phyloP scores from a whole-genome alignment of 2,329 filamentous ascomycete genomes.

The Thelonectria olida region DNA sequence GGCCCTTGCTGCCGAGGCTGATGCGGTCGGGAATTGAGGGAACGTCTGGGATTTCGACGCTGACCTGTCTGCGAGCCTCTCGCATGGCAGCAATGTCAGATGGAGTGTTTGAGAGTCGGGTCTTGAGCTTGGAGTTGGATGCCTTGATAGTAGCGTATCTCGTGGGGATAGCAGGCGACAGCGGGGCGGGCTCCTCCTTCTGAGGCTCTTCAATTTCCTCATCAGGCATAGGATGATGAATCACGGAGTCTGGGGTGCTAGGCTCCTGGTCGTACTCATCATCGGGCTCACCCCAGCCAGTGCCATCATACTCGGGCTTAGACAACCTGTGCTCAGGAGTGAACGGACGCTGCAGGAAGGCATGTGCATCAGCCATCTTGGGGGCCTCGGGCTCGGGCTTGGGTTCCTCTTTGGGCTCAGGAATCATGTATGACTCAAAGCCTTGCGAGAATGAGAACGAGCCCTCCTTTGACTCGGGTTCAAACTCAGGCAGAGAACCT shows the following conservation, averaged over 20 bases:
- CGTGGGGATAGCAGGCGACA: conserved; percentile 77
- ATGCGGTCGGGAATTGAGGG: conserved; percentile 70
- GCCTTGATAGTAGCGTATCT: conserved; percentile 89
- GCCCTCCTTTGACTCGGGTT: conserved; percentile 44
- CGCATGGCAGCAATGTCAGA: conserved; percentile 87
- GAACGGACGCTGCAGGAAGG: conserved; percentile 51
- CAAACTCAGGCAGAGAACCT: conserved; percentile 50
- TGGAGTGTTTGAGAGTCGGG: conserved; percentile 86
- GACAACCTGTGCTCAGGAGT: conserved; percentile 62
- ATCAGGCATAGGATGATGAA: conserved; percentile 73
- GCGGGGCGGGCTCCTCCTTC: conserved; percentile 53
- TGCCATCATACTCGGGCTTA: conserved; percentile 71
- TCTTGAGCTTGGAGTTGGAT: conserved; percentile 86
- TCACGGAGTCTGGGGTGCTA: conserved; percentile 88
- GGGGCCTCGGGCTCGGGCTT: conserved; percentile 34
- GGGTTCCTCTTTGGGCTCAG: conserved; percentile 46
- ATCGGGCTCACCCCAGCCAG: conserved; percentile 66
- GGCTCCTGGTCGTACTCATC: conserved; percentile 67
- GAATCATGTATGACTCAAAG: conserved; percentile 58
- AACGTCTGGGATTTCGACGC: conserved; percentile 71
- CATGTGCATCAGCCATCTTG: conserved; percentile 49
- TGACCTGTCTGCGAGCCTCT: conserved; percentile 85
- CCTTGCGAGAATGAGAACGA: conserved; percentile 56
- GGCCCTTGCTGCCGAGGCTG: conserved; percentile 60
- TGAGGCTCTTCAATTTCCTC: conserved; percentile 48